These are phyloP conservation scores for Salvia sclarea DNA, from an alignment of 305 asterid species.

Conservation along the genomic window DNA sequence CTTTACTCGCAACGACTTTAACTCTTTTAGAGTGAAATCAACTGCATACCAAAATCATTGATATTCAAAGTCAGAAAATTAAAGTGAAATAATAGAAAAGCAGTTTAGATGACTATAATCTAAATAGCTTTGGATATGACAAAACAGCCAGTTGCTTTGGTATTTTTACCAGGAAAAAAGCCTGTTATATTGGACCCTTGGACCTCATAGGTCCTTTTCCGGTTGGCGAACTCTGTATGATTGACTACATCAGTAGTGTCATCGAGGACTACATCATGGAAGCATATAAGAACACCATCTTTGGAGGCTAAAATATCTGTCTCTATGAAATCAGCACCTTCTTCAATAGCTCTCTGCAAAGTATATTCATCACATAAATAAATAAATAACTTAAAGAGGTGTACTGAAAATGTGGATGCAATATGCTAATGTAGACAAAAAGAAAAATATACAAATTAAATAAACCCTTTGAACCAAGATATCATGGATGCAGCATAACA, in stretches of 20 bases:
- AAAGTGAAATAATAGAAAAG: neutral
- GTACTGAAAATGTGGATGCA: neutral
- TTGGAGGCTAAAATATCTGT: constrained; percentile 78
- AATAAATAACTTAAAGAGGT: neutral
- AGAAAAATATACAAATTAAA: neutral
- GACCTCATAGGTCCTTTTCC: constrained; percentile 81
- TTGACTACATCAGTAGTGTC: constrained; percentile 67
- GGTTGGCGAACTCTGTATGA: constrained; percentile 59
- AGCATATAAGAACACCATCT: constrained; percentile 84
- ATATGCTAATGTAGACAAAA: neutral
- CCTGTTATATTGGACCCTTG: constrained; percentile 71
- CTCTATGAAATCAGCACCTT: constrained; percentile 98
- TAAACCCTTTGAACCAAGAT: neutral
- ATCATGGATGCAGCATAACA: neutral
- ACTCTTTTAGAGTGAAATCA: constrained; percentile 77
- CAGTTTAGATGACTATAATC: neutral
- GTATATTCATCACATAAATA: constrained; percentile 16
- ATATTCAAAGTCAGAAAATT: constrained; percentile 10
- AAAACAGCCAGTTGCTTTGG: constrained; percentile 7
- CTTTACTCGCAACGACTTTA: constrained; percentile 63
- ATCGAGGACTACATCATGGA: constrained; percentile 79
- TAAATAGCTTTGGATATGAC: neutral
- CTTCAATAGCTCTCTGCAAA: constrained; percentile 93
- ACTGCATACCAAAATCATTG: constrained; percentile 44
- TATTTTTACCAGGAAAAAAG: constrained; percentile 58